Evolutionary conservation across 176 grass and related monocot species (phyloP), one percentile per base, ranked within the genome.

Genomic region (Oryza punctata): DNA sequence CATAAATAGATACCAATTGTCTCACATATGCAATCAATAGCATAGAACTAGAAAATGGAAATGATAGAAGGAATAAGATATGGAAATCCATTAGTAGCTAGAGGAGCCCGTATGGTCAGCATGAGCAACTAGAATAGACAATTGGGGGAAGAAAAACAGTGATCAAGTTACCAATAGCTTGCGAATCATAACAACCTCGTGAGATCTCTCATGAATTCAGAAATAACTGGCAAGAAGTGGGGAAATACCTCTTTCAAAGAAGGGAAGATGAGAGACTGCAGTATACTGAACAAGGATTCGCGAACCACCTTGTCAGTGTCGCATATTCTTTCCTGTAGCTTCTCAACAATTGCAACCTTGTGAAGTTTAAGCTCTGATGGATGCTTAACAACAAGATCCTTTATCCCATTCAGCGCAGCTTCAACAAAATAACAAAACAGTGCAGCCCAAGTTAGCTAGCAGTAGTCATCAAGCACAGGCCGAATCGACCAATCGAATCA

Each of bases 171-270:
- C 69, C 38, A 82, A 65, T 61, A 61, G 19, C 57, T 61, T 24
- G 57, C 2, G 9, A 24, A 24, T 61, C n/a, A n/a, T 59, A 59
- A 6, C 19, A 59, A n/a, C 19, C 7, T 23, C n/a, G 19, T 59
- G 54, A 18, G 12, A 45, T 44, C 12, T 46, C 33, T 44, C 50
- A 4, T 21, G 77, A 21, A 60, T 67, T 19, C 60, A 69, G 29
- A 6, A 44, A 72, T 6, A 40, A 23, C 70, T 9, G 19, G 28
- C 3, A 25, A 19, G 38, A 30, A 25, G 23, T 57, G 19, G 37
- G 25, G 7, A 35, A n/a, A 16, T 94, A 98, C 96, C 93, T 95
- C 91, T 78, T 98, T 98, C 28, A 93, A 83, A 79, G 91, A 87
- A 38, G 89, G 91, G 79, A 98, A 89, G 52, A 98, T 81, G 54